Conservation (phyloP, 306 rosid species). For the Inga oerstediana region DNA sequence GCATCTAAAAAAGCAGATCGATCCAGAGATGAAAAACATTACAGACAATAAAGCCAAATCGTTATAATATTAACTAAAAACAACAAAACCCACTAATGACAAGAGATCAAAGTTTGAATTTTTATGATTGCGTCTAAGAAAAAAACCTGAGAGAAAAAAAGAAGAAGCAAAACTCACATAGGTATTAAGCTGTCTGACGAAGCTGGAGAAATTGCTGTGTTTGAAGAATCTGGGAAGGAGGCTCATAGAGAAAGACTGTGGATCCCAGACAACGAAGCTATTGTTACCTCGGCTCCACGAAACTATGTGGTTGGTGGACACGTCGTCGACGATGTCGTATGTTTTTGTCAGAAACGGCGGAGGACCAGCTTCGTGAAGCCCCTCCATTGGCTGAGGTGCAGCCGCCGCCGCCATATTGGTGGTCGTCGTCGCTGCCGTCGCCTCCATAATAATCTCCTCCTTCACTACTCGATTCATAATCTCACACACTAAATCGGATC, state of each 20-base stretch:
- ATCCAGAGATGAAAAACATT: not conserved
- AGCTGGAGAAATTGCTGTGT: conserved; percentile 94
- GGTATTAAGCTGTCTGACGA: conserved; percentile 91
- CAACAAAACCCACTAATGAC: not conserved
- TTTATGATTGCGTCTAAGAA: not conserved
- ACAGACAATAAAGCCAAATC: not conserved
- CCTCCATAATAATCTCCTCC: conserved; percentile 50
- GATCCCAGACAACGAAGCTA: conserved; percentile 90
- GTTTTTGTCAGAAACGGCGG: conserved; percentile 92
- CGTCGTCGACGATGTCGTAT: conserved; percentile 79
- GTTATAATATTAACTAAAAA: not conserved
- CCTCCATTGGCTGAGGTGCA: conserved; percentile 66
- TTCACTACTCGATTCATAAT: conserved; percentile 53
- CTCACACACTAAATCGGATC: conserved; percentile 21
- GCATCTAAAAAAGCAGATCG: conserved; percentile 1
- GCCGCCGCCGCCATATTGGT: not conserved
- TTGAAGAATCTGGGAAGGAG: conserved; percentile 92
- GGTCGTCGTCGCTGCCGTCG: conserved; percentile 24
- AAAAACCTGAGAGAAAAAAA: not conserved
- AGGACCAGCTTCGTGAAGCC: conserved; percentile 69
- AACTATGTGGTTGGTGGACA: conserved; percentile 61
- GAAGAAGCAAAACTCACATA: conserved; percentile 56
- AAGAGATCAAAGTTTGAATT: not conserved
- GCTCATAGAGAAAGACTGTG: conserved; percentile 56
- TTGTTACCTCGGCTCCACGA: conserved; percentile 84